Evolutionary conservation across 495 filamentous ascomycete genomes (phyloP).

Genomic region (Terfezia claveryi): DNA sequence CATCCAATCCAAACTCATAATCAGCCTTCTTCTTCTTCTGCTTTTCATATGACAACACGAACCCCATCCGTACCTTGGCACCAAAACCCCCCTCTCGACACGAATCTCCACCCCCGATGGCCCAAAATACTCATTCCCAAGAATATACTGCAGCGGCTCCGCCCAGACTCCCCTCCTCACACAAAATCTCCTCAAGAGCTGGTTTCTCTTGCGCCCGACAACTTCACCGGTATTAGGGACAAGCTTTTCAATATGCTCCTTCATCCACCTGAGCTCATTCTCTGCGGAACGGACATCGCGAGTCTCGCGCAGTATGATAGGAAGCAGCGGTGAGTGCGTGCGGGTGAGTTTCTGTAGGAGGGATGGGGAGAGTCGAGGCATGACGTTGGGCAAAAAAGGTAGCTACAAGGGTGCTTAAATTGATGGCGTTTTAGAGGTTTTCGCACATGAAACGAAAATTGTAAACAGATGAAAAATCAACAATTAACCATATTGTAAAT

Average conservation of each 20-base stretch:
- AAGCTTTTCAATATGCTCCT: slow-evolving; percentile 28
- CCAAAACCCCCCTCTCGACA: slow-evolving; percentile 54
- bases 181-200: slow-evolving; percentile 29
- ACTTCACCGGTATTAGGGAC: slow-evolving; percentile 19
- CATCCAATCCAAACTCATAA: neutral
- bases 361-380: slow-evolving; percentile 52
- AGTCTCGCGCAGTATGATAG: slow-evolving; percentile 45
- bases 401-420: too few species aligned
- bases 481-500: too few species aligned
- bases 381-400: slow-evolving; percentile 19
- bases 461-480: too few species aligned
- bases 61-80: slow-evolving; percentile 40
- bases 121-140: slow-evolving; percentile 78
- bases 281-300: slow-evolving; percentile 41
- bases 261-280: slow-evolving; percentile 76
- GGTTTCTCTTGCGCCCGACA: slow-evolving; percentile 1
- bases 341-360: slow-evolving; percentile 34
- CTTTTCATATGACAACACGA: neutral
- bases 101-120: slow-evolving; percentile 41
- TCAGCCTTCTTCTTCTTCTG: neutral
- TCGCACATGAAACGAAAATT: too few species aligned
- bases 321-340: slow-evolving; percentile 33
- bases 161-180: slow-evolving; percentile 33
- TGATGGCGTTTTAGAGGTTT: too few species aligned
- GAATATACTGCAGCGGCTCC: slow-evolving; percentile 71